Evolutionary conservation across 2,329 filamentous ascomycete genomes (phyloP), one percentile per base, ranked within the genome.

Genomic region (Aspergillus sp.): DNA sequence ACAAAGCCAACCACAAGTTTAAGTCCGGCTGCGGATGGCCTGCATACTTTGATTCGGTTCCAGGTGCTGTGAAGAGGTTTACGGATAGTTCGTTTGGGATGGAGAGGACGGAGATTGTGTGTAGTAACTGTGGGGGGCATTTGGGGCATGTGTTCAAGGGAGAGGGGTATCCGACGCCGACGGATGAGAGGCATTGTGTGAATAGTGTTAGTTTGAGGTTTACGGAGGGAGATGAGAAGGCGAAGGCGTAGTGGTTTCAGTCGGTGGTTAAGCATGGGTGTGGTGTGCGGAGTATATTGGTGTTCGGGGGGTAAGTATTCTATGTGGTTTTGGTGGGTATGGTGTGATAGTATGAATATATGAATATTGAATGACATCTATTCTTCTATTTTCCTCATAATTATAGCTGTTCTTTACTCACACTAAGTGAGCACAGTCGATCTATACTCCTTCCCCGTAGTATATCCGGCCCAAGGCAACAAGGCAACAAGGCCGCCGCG

Each of bases 1-100:
- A 98, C 80, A 91, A 84, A 68, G 90, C 93, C 23, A 79, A 79
- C 53, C 90, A 95, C 72, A 98, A 98, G 70, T 98, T 98, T 79
- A 88, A 88, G 69, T 94, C 88, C 15, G 89, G 90, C 38, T 98
- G 93, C 70, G 93, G 93, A 52, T 98, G 93, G 93, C 93, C 93
- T 0, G 93, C 93, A 10, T 98, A 97, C 72, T 98, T 91, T 66
- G 93, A 98, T 70, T 91, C 86, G 56, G 82, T 98, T 45, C 91
- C 93, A 0, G 90, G 90, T 2, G 91, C 91, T 1, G 89, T 98
- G 10, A 88, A 82, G 32, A 78, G 91, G 53, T 85, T 91, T 62
- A 82, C 83, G 54, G 93, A 98, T 68, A 74, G 71, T 43, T 76
- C 83, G 0, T 79, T 90, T 45, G 91, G 91, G 42, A 95, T 95